Percentiles rank a stretch among this genome's conserved stretches.
Conservation (phyloP, 2,329 filamentous ascomycete species). For the Fusarium protoensiforme region DNA sequence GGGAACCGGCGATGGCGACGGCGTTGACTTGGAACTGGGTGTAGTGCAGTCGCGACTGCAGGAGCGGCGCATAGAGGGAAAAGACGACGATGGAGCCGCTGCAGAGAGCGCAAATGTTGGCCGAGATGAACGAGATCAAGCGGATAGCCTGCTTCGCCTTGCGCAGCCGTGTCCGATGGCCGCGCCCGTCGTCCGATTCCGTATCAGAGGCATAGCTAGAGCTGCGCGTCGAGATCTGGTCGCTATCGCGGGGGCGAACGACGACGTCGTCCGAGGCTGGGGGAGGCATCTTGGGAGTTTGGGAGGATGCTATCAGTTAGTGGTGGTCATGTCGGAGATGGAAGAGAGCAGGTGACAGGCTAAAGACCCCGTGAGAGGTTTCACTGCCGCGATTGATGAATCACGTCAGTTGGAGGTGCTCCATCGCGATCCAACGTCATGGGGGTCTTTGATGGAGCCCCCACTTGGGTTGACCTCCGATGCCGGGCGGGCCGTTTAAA, state of each 20-base stretch:
- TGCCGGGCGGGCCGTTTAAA: constrained; percentile 13
- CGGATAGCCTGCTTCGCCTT: constrained; percentile 51
- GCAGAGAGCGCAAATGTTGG: constrained; percentile 73
- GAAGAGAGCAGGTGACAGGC: not conserved
- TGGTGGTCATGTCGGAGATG: constrained; percentile 14
- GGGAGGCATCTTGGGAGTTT: constrained; percentile 32
- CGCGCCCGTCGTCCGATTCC: constrained; percentile 35
- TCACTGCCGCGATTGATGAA: constrained; percentile 4
- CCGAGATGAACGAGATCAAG: constrained; percentile 62
- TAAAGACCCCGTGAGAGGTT: not conserved
- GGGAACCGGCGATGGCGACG: constrained; percentile 85
- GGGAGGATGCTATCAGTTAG: not conserved
- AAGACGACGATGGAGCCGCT: constrained; percentile 94
- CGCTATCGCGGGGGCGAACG: constrained; percentile 33
- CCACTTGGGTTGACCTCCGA: constrained; percentile 22
- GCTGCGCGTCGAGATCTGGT: constrained; percentile 39
- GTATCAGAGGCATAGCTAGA: constrained; percentile 37
- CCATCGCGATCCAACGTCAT: constrained; percentile 37
- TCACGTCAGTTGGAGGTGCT: constrained; percentile 28
- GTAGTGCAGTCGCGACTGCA: constrained; percentile 88
- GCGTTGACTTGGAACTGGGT: constrained; percentile 93
- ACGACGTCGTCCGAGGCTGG: constrained; percentile 28
- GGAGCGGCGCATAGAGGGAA: constrained; percentile 91
- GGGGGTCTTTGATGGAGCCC: constrained; percentile 17
- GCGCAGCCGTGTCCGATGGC: constrained; percentile 33